These are phyloP conservation scores for Monosporozyma unispora DNA, from an alignment of 805 yeast species.

Conservation along the genomic window DNA sequence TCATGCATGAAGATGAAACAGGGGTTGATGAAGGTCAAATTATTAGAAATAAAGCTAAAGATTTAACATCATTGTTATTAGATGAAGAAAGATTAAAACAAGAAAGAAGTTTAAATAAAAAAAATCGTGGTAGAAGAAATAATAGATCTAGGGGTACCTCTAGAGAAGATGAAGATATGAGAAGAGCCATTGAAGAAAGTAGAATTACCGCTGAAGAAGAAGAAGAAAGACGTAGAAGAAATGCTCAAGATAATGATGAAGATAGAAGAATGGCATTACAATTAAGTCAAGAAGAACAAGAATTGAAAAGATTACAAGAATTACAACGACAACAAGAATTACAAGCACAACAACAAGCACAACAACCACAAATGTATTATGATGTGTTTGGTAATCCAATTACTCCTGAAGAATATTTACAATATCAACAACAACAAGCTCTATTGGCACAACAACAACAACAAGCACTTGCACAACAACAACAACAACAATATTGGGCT, in stretches of 20 bases:
- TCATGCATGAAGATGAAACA: conserved; percentile 67
- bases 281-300: conserved; percentile 25
- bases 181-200: conserved; percentile 73
- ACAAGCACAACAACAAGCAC: conserved; percentile 16
- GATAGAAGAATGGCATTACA: conserved; percentile 24
- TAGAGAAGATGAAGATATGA: conserved; percentile 61
- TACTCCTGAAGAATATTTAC: conserved; percentile 30
- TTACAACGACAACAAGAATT: conserved; percentile 23
- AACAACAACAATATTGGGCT: conserved; percentile 21
- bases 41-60: conserved; percentile 83
- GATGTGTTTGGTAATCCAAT: conserved; percentile 32
- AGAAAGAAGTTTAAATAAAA: conserved; percentile 45
- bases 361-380: conserved; percentile 23
- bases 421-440: conserved; percentile 28
- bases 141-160: conserved; percentile 11
- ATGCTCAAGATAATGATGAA: conserved; percentile 18
- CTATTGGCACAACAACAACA: conserved; percentile 24
- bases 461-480: conserved; percentile 20
- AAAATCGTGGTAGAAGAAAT: conserved; percentile 28
- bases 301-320: conserved; percentile 22
- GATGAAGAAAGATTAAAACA: conserved; percentile 74
- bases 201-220: conserved; percentile 79
- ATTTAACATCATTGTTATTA: conserved; percentile 62
- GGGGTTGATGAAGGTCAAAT: conserved; percentile 83
- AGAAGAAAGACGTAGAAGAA: conserved; percentile 41